phyloP scores from a whole-genome alignment of 1,284 basidiomycete genomes.

The Ustilago trichophora region DNA sequence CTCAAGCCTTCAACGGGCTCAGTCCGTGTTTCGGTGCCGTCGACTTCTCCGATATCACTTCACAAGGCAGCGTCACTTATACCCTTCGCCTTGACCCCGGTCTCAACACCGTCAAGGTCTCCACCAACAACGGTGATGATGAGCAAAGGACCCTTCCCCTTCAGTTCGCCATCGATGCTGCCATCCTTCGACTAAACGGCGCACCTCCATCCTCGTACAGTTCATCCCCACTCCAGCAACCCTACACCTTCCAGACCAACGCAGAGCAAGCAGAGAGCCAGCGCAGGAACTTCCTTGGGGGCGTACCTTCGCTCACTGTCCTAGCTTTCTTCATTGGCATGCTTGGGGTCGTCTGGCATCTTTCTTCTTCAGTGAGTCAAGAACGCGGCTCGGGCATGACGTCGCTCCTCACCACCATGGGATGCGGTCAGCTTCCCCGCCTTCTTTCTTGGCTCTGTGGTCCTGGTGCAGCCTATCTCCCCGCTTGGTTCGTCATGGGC shows the following conservation, averaged over 20 bases:
- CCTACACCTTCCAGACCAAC: constrained; percentile 76
- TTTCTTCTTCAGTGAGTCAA: constrained; percentile 67
- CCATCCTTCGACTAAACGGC: constrained; percentile 71
- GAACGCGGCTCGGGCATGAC: constrained; percentile 43
- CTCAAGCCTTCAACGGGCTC: constrained; percentile 76
- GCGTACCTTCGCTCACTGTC: constrained; percentile 17
- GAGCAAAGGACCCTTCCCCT: constrained; percentile 76
- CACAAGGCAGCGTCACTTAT: constrained; percentile 71
- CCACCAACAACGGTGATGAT: constrained; percentile 75
- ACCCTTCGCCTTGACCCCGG: constrained; percentile 77
- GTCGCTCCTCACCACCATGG: constrained; percentile 38
- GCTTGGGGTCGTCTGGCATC: constrained; percentile 75
- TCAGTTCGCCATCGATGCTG: constrained; percentile 80
- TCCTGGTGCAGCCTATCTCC: constrained; percentile 70
- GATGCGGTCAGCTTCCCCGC: constrained; percentile 36
- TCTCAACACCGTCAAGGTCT: constrained; percentile 74
- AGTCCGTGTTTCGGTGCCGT: constrained; percentile 78
- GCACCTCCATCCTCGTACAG: constrained; percentile 66
- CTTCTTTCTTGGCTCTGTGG: constrained; percentile 38
- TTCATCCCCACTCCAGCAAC: constrained; percentile 71
- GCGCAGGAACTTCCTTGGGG: constrained; percentile 68
- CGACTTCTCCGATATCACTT: constrained; percentile 70
- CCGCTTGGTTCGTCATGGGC: constrained; percentile 75
- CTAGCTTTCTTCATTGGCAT: constrained; percentile 72
- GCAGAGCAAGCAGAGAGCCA: constrained; percentile 73